Evolutionary conservation across 106 monocot genomes (phyloP), one percentile per base, ranked within the genome.

Genomic region (Narthecium ossifragum): DNA sequence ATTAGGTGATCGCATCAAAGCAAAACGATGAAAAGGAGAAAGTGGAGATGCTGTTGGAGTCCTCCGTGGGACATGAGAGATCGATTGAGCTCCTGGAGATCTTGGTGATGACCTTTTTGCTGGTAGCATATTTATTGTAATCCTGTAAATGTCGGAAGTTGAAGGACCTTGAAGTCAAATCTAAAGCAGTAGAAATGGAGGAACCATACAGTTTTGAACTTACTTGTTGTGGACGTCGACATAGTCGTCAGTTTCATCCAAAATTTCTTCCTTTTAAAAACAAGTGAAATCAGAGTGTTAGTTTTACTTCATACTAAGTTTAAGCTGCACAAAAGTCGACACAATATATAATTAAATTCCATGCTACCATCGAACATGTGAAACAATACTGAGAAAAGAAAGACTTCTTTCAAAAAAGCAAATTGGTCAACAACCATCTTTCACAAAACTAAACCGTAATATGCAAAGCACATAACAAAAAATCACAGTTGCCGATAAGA

Each of bases 191-290:
- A 36, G 54, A 25, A 57, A 26, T 29, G 29, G 36, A 24, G 9
- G 67, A 38, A 26, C n/a, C 10, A 6, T 37, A 57, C 18, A 28
- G 25, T 34, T 36, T 27, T 24, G 21, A 25, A 49, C 79, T 70
- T 69, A 79, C 79, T 79, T 79, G 48, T 79, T 79, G 46, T 79
- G 79, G 17, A 79, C 74, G 46, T 79, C 79, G 49, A 79, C 73
- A 26, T 79, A 79, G 6, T 79, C 79, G 48, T 79, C 79, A 6
- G 79, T 79, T 53, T 79, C 79, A 64, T 79, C 79, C 52, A 69
- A 69, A 54, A 79, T 79, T 48, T 79, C 79, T 74, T 79, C 79
- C 79, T 79, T 41, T 68, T 52, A 54, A 68, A 59, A 37, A 20
- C 20, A 73, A 63, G 6, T 27, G 15, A 37, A 15, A 21, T 2